Percentiles rank a stretch among this genome's conserved stretches.
These are phyloP conservation scores for Fraxinus nigra DNA, from an alignment of 305 asterid genomes.

Conservation along the genomic window DNA sequence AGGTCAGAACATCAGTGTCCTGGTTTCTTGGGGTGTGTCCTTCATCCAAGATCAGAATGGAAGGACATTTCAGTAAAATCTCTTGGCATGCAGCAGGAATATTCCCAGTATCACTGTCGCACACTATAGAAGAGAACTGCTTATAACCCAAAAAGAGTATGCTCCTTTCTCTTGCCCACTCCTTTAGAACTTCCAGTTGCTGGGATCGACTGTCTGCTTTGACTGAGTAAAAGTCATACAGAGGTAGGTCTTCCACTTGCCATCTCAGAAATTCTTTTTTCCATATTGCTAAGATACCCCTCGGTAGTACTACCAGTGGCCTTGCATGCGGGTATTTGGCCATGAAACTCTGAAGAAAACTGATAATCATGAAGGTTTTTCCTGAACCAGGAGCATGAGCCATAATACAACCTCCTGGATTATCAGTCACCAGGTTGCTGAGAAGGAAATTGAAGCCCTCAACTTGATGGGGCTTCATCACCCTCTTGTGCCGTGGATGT, in stretches of 20 bases:
- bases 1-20: conserved; percentile 24
- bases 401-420: not conserved
- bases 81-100: conserved; percentile 12
- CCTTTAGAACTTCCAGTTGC: conserved; percentile 22
- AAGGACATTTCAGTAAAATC: conserved; percentile 23
- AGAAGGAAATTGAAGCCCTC: conserved; percentile 95
- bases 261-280: not conserved
- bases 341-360: conserved; percentile 6
- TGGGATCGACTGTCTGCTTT: conserved; percentile 30
- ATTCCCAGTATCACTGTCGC: conserved; percentile 12
- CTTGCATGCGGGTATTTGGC: conserved; percentile 1
- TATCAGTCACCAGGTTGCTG: conserved; percentile 35
- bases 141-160: conserved; percentile 26
- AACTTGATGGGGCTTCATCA: conserved; percentile 36
- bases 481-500: conserved; percentile 3
- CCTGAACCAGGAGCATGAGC: conserved; percentile 11
- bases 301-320: not conserved
- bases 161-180: conserved; percentile 26
- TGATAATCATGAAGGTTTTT: conserved; percentile 1
- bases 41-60: conserved; percentile 30
- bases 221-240: conserved; percentile 24
- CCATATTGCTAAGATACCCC: not conserved
- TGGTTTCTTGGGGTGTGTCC: conserved; percentile 31
- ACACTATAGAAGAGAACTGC: conserved; percentile 27
- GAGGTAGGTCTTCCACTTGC: not conserved